Base-by-base conservation (phyloP, 768 basidiomycete genomes). In the Tricholoma furcatifolium region DNA sequence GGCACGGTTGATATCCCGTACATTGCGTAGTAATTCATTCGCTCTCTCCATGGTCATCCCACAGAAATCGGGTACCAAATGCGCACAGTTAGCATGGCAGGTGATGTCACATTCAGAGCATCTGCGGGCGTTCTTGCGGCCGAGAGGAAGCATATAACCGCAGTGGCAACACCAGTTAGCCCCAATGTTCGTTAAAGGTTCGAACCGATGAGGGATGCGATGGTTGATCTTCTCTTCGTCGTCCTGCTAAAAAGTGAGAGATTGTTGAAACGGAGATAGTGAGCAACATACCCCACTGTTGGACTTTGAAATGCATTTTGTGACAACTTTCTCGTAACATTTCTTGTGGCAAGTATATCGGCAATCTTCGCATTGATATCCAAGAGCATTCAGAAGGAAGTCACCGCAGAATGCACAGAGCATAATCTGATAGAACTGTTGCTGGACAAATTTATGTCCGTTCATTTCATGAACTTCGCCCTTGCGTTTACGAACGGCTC, bases 121-220 rank as follows among this genome's bases (percentile, higher is more conserved):
- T 70, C 89, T 90, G 51, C 93, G 85, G 18, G 96, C 89, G 68
- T 98, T 96, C 78, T 98, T 98, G 59, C 95, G 86, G 47, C 96
- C 96, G 43, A 98, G 82, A 50, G 97, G 95, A 21, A 97, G 81
- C 82, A 99, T 95, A 65, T 95, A 97, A 57, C 97, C 97, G 67
- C 97, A 99, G 69, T 99, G 97, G 68, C 97, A 99, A 70, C 97
- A 99, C 97, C 97, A 99, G 65, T 96, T 98, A 15, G 97, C 92
- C 40, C 93, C 91, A 51, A 98, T 87, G 70, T 97, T 98, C 56
- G 94, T 98, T 63, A 97, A 83, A 15, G 95, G 87, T 62, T 95
- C 93, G 74, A 99, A 99, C 18, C 97, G 88, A 71, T 99, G 97
- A 48, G 97, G 97, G 62, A 99, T 98, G 47, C 97, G 90, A 71